phyloP scores from a whole-genome alignment of 345 rosid genomes.

The Limnanthes douglasii region DNA sequence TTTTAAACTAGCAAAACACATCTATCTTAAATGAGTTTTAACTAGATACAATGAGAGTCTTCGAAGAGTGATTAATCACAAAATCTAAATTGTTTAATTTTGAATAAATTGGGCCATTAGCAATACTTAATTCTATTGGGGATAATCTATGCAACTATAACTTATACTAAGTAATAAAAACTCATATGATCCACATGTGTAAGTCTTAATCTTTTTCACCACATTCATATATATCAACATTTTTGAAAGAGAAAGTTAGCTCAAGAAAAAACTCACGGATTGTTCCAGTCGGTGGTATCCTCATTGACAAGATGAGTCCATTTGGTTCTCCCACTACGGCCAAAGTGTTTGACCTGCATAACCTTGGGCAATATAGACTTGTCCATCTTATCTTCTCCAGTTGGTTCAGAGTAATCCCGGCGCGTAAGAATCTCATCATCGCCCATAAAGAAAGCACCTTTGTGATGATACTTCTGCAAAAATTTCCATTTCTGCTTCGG shows the following conservation, averaged over 20 bases:
- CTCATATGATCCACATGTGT: background rate
- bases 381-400: conserved; percentile 76
- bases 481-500: conserved; percentile 61
- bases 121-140: no score
- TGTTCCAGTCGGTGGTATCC: conserved; percentile 76
- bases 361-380: conserved; percentile 59
- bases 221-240: background rate
- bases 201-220: background rate
- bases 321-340: conserved; percentile 76
- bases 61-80: no score
- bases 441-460: conserved; percentile 63
- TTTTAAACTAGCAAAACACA: background rate
- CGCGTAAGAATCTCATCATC: conserved; percentile 30
- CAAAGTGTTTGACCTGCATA: conserved; percentile 76
- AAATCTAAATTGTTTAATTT: no score
- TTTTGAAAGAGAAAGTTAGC: background rate
- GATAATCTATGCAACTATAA: background rate
- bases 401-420: conserved; percentile 63
- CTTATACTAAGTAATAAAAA: background rate
- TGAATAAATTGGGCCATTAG: no score
- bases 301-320: conserved; percentile 84
- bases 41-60: no score
- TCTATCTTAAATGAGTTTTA: no score
- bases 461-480: conserved; percentile 72
- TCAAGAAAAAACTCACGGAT: conserved; percentile 36